Percentiles rank a stretch among this genome's conserved stretches.
Conservation (phyloP, 225 moss, liverwort and hornwort genomes). For the Marchantia paleacea region DNA sequence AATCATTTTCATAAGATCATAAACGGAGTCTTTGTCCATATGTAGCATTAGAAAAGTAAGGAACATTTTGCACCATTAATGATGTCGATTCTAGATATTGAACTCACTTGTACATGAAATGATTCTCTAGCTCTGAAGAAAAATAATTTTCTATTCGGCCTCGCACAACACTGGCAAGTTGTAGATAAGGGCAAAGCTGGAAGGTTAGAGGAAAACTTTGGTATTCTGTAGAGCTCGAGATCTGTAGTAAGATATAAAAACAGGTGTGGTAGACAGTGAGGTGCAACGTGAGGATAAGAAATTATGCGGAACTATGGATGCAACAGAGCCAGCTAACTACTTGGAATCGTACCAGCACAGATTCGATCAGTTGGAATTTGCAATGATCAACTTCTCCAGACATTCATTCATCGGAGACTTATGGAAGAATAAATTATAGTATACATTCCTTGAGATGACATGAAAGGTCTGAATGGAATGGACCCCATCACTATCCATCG, state of each 20-base stretch:
- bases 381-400: constrained; percentile 4
- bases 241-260: no score
- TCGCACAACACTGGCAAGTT: no score
- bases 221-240: no score
- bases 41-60: no score
- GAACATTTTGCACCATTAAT: no score
- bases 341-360: constrained; percentile 3
- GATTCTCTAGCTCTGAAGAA: no score
- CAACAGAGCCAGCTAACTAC: constrained; percentile 4
- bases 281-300: not conserved
- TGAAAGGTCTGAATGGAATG: not conserved
- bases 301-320: not conserved
- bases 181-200: no score
- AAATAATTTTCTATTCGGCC: no score
- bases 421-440: not conserved
- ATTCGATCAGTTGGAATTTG: constrained; percentile 8
- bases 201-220: not conserved
- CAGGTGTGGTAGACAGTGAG: not conserved
- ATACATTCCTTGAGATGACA: not conserved
- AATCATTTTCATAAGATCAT: no score
- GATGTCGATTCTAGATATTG: no score
- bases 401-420: not conserved
- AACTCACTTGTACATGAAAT: no score
- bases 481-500: not conserved
- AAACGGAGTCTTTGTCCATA: no score